phyloP scores from a whole-genome alignment of 208 protist species.

The Strigomonas culicis region DNA sequence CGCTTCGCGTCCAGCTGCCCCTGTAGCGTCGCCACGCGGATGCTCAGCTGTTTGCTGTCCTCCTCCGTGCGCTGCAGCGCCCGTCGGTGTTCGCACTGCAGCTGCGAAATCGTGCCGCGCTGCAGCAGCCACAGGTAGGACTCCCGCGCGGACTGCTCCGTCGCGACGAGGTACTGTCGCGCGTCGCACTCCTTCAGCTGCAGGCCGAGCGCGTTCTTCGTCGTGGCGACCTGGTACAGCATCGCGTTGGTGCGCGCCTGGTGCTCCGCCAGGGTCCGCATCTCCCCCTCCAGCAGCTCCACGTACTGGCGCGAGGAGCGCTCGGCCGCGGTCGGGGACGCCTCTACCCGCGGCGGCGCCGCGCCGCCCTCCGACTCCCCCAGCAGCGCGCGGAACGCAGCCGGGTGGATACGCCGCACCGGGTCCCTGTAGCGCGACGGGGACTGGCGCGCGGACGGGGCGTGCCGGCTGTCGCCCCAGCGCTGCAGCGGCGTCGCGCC shows the following conservation, averaged over 20 bases:
- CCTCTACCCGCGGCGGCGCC: not conserved
- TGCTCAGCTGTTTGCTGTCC: constrained; percentile 1
- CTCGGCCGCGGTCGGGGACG: not conserved
- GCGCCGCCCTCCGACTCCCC: not conserved
- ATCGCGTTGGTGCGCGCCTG: constrained; percentile 16
- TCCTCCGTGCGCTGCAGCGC: not conserved
- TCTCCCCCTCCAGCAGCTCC: constrained; percentile 27
- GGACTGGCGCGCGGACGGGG: too few relatives aligned
- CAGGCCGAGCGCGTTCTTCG: constrained; percentile 7
- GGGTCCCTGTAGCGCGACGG: too few relatives aligned
- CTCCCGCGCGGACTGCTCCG: not conserved
- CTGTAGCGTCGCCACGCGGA: not conserved
- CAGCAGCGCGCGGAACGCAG: not conserved
- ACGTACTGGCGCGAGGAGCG: constrained; percentile 19
- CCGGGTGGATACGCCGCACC: not conserved
- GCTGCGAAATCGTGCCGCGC: not conserved
- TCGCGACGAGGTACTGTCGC: not conserved
- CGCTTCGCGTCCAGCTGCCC: constrained; percentile 1
- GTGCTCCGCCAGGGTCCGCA: constrained; percentile 23
- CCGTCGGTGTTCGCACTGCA: not conserved
- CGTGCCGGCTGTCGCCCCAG: too few relatives aligned
- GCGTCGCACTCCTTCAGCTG: not conserved
- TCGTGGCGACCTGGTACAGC: not conserved
- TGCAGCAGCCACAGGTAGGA: not conserved
- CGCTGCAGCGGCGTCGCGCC: too few relatives aligned